Evolutionary conservation across 805 yeast genomes (phyloP), one percentile per base, ranked within the genome.

Genomic region (Yamadazyma tumulicola): DNA sequence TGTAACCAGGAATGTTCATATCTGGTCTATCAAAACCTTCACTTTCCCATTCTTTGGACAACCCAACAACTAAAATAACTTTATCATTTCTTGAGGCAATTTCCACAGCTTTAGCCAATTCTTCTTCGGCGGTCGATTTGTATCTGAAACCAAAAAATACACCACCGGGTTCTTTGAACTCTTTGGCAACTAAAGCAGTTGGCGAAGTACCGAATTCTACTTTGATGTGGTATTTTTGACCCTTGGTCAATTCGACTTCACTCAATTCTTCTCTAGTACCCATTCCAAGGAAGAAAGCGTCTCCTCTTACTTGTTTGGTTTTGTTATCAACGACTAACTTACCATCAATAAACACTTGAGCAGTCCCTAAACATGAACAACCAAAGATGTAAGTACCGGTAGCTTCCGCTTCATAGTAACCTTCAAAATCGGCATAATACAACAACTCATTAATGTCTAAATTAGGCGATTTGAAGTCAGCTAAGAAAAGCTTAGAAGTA

Each of bases 311-410:
- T 57, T 79, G 84, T 18, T 64, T 52, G 28, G 77, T 71, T 46
- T 64, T 69, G 56, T 78, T 77, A 52, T 79, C 82, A 32, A 76
- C 72, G 20, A 79, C 58, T 37, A 76, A 56, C 46, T 70, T 46
- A 37, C 55, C 81, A 45, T 79, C 70, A 32, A 78, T 51, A 44
- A 63, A 79, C 15, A 79, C 40, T 49, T 67, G 69, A 19, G 77
- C 81, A 25, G 81, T 72, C 14, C 85, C 85, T 32, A 61, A 47
- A 22, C 69, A 70, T 10, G 73, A 55, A 34, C 74, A 52, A 15
- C 82, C 83, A 46, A 79, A 68, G 36, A 67, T 68, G 47, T 71
- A 77, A 11, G 52, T 61, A 7, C 72, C 79, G 30, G 69, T 43
- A 29, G 59, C 65, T 22, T 72, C 76, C 3, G 82, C 75, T 6